Conservation (phyloP, 495 filamentous ascomycete species). For the Penicillium bialowiezense region DNA sequence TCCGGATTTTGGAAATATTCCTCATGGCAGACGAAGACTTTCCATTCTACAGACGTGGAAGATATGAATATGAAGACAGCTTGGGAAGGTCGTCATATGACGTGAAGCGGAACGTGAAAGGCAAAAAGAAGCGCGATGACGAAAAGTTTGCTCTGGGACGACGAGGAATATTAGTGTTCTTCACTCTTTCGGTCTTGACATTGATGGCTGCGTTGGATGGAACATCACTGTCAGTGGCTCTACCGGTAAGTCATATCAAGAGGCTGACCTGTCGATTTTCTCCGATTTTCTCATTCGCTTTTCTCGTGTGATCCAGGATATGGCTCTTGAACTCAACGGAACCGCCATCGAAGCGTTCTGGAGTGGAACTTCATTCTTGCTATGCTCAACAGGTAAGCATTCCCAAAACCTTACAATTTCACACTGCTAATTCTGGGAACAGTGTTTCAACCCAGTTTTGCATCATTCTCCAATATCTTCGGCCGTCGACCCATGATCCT, state of each 20-base stretch:
- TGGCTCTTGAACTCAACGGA: conserved; percentile 42
- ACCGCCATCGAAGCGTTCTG: conserved; percentile 59
- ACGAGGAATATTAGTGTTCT: conserved; percentile 27
- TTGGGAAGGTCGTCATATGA: conserved; percentile 9
- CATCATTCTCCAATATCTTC: conserved; percentile 40
- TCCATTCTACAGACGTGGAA: conserved; percentile 9
- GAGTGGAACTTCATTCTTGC: conserved; percentile 54
- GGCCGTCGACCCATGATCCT: conserved; percentile 45
- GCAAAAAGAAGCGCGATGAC: neutral
- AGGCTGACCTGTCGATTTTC: no score
- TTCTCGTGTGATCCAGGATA: conserved; percentile 19
- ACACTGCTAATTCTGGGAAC: neutral
- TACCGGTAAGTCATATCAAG: conserved; percentile 50
- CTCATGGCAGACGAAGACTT: conserved; percentile 7
- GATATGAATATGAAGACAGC: neutral
- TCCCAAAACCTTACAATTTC: no score
- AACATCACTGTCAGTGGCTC: conserved; percentile 69
- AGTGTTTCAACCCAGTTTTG: conserved; percentile 44
- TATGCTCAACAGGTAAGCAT: conserved; percentile 40
- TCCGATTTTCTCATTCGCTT: no score
- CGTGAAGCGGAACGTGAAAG: neutral
- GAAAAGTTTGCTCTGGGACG: conserved; percentile 25
- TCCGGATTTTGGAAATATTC: neutral
- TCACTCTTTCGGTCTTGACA: conserved; percentile 57
- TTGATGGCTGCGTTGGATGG: conserved; percentile 72